These are phyloP conservation scores for Ochromonas danica DNA, from an alignment of 108 stramenopile genomes.

Conservation along the genomic window DNA sequence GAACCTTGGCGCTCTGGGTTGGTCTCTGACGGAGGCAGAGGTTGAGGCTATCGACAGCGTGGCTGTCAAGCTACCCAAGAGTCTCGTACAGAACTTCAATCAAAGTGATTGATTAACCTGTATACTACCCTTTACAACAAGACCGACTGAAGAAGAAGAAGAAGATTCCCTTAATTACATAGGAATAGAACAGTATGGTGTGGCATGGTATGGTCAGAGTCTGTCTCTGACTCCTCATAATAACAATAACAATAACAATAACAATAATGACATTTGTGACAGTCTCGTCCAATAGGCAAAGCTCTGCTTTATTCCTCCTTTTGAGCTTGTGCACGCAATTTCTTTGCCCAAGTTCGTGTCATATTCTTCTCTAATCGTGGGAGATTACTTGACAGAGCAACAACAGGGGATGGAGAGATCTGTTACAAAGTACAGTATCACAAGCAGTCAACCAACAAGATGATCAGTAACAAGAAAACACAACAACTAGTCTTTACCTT, in stretches of 20 bases:
- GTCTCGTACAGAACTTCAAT: background rate
- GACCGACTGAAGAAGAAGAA: too few species aligned
- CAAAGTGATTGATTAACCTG: background rate
- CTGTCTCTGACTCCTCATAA: too few species aligned
- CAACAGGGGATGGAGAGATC: background rate
- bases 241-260: too few species aligned
- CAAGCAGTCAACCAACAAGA: background rate
- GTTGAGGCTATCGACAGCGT: background rate
- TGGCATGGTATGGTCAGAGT: too few species aligned
- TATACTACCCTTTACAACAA: too few species aligned
- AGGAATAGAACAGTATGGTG: too few species aligned
- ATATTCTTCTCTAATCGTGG: conserved; percentile 3
- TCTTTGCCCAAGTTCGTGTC: background rate
- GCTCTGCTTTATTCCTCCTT: too few species aligned
- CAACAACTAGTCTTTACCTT: background rate
- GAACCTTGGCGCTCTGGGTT: conserved; percentile 48
- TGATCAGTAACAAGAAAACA: background rate
- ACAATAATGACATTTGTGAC: too few species aligned
- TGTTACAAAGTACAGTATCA: background rate
- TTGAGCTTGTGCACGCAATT: background rate
- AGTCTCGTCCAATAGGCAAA: too few species aligned
- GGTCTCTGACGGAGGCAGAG: conserved; percentile 33
- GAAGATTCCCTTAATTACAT: too few species aligned
- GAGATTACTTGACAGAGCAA: background rate
- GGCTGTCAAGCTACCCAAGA: background rate